phyloP scores from a whole-genome alignment of 345 rosid genomes.

The Stellera chamaejasme region DNA sequence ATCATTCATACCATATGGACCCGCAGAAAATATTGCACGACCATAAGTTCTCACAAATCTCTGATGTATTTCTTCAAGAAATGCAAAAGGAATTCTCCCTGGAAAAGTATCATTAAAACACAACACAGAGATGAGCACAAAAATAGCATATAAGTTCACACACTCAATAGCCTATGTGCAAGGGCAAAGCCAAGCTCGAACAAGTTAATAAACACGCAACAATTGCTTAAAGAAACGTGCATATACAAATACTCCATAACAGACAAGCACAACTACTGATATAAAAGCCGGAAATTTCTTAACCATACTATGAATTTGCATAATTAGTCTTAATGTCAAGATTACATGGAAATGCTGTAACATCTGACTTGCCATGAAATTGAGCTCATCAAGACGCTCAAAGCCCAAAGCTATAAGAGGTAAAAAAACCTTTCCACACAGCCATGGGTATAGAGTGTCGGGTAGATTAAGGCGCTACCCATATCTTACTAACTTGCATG shows the following conservation, averaged over 20 bases:
- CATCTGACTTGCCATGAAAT: no score
- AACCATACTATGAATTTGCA: no score
- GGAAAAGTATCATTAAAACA: slow-evolving; percentile 7
- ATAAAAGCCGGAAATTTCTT: no score
- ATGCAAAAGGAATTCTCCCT: slow-evolving; percentile 87
- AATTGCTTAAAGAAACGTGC: neutral
- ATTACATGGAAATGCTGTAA: no score
- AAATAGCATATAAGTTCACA: neutral
- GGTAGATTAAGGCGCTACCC: no score
- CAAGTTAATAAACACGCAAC: neutral
- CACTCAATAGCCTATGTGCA: neutral
- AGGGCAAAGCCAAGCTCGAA: neutral
- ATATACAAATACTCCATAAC: neutral
- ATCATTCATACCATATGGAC: slow-evolving; percentile 89
- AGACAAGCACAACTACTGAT: no score
- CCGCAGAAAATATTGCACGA: slow-evolving; percentile 72
- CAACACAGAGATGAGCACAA: neutral
- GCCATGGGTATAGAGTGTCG: no score
- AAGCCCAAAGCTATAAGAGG: no score
- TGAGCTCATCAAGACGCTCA: no score
- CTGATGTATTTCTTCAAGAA: slow-evolving; percentile 93
- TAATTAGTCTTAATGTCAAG: no score
- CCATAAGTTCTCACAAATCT: slow-evolving; percentile 69
- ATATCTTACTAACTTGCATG: no score
- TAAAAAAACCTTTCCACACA: no score